Evolutionary conservation across 352 stramenopile species (phyloP).

Genomic region (Globisporangium emineosum): DNA sequence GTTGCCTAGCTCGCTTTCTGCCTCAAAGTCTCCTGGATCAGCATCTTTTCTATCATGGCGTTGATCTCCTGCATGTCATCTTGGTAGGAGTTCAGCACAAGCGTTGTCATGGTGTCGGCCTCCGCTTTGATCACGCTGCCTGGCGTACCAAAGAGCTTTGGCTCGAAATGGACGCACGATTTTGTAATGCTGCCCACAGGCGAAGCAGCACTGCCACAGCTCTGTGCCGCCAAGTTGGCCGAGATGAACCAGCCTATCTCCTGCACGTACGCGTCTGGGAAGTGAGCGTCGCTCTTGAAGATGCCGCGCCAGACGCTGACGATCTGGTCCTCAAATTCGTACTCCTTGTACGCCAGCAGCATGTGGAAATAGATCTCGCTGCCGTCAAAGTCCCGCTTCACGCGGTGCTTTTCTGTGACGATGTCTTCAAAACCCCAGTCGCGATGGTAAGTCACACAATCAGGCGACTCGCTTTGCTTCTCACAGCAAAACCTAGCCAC

Average conservation of each 20-base stretch:
- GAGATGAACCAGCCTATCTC: slow-evolving; percentile 4
- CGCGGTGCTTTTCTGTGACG: slow-evolving; percentile 5
- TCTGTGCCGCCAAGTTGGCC: background rate
- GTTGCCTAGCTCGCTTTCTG: background rate
- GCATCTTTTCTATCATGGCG: slow-evolving; percentile 47
- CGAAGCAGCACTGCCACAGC: too few relatives aligned
- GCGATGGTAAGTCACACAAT: slow-evolving; percentile 1
- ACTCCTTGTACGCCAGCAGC: slow-evolving; percentile 6
- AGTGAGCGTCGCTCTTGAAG: slow-evolving; percentile 12
- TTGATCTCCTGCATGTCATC: slow-evolving; percentile 47
- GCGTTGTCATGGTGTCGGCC: slow-evolving; percentile 45
- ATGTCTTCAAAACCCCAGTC: slow-evolving; percentile 7
- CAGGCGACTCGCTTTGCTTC: background rate
- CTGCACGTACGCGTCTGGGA: slow-evolving; percentile 10
- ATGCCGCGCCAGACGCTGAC: slow-evolving; percentile 11
- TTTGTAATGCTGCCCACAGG: background rate
- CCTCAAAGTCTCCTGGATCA: slow-evolving; percentile 33
- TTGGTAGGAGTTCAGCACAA: slow-evolving; percentile 54
- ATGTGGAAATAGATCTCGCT: background rate
- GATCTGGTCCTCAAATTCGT: background rate
- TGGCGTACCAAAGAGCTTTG: background rate
- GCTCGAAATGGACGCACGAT: slow-evolving; percentile 11
- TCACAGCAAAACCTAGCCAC: background rate
- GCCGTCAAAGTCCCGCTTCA: background rate
- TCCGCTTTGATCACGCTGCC: slow-evolving; percentile 12